Evolutionary conservation across 345 rosid genomes (phyloP), one percentile per base, ranked within the genome.

Genomic region (Populus deltoides): DNA sequence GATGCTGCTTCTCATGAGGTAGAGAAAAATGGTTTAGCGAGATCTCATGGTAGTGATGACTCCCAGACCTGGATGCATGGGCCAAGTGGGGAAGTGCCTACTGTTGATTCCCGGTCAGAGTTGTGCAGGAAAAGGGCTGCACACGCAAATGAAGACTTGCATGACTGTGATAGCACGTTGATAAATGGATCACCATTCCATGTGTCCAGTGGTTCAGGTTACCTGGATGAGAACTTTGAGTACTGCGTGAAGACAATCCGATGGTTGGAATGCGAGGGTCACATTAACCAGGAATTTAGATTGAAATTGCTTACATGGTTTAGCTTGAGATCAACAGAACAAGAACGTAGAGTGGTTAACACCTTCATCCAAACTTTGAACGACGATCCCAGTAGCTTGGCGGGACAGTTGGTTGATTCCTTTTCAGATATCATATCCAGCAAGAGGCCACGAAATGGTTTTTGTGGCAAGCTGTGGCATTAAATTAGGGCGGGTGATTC

Each of bases 281-380:
- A 90, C 78, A 90, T 97, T 4, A 81, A 88, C 68, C 91, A 83
- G 84, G 91, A 89, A 53, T 97, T 97, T 81, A 90, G 99, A 83
- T 78, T 92, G 80, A 97, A 88, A 81, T 86, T 97, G 86, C 81
- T 97, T 71, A 94, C 99, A 49, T 97, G 99, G 99, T 97, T 89
- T 85, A 90, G 99, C 85, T 79, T 94, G 83, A 85, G 94, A 82
- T 92, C 99, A 13, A 90, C 91, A 0, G 90, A 86, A 55, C 97
- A 90, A 74, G 97, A 97, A 78, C 92, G 98, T 18, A 86, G 98
- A 66, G 95, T 97, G 76, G 97, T 97, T 76, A 90, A 88, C 79
- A 90, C 94, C 41, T 97, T 94, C 78, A 89, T 97, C 85, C 93
- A 91, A 79, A 90, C 98, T 8, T 75, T 97, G 79, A 86, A 83